Base-by-base conservation (phyloP, 2,329 filamentous ascomycete genomes). In the Colletotrichum destructivum region DNA sequence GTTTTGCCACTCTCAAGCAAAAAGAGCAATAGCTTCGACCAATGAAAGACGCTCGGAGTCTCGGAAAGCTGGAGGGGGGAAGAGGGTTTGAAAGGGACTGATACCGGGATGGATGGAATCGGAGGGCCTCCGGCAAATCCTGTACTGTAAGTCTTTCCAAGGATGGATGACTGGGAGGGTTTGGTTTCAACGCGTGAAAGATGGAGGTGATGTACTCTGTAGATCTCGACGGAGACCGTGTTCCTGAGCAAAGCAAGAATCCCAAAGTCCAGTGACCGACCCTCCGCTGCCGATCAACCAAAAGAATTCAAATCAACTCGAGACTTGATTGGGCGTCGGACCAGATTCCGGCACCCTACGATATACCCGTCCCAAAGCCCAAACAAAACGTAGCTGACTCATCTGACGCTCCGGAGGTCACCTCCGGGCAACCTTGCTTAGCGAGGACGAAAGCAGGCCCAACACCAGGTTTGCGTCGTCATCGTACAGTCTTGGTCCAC, bases 371-470 rank as follows among this genome's bases (percentile, higher is more conserved):
- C n/a, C n/a, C n/a, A n/a, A n/a, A n/a, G n/a, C n/a, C n/a, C n/a
- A n/a, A n/a, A n/a, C n/a, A n/a, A n/a, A n/a, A n/a, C n/a, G n/a
- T n/a, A n/a, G n/a, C n/a, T 40, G 12, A 40, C 15, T 13, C 16
- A 47, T 9, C 31, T 0, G 1, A 3, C 0, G 1, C 6, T 1
- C 65, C 69, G 69, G 69, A 71, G 59, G 7, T 47, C 2, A 44
- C 2, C 69, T 71, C 69, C 69, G 59, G 57, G 4, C 1, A 40
- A 23, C 57, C 51, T 44, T 46, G n/a, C 65, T 55, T 60, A 46
- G 47, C 47, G 16, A 7, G 31, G 46, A 71, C 40, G 69, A 71
- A 71, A 71, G 54, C 69, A 69, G 69, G 44, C 31, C 46, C 23
- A 46, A 0, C 15, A 38, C 6, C 4, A 54, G 54, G 38, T 23